Evolutionary conservation across 202 grass and related monocot genomes (phyloP), one percentile per base, ranked within the genome.

Genomic region (Carex sylvatica): DNA sequence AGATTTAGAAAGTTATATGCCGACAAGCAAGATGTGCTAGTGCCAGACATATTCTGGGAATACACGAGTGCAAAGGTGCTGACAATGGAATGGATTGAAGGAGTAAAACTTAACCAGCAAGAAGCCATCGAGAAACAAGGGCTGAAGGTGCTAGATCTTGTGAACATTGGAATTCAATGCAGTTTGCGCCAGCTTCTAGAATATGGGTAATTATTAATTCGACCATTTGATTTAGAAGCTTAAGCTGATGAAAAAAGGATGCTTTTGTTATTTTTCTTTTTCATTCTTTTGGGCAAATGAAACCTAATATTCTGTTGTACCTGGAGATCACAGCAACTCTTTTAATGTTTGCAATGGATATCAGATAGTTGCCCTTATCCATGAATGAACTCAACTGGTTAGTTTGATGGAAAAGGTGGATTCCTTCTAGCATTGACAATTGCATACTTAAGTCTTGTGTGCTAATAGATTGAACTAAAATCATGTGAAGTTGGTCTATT

Each of bases 1-100:
- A 94, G 87, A 82, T 97, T 97, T 88, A 94, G 84, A 71, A 97
- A 97, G 46, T 85, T 97, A 52, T 97, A 97, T 60, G 95, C 92
- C 35, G 95, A 97, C 88, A 97, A 97, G 69, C 83, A 97, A 87
- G 95, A 94, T 82, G 55, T 97, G 73, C 61, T 97, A 72, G 95
- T 97, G 75, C 95, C 95, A 82, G 92, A 94, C 86, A 97, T 97
- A 74, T 94, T 94, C 82, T 97, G 95, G 95, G 90, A 97, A 59
- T 97, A 97, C 71, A 97, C 95, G 58, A 94, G 95, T 84, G 83
- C 84, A 59, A 97, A 97, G 72, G 90, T 97, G 4, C 79, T 97
- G 9, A 97, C 95, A 67, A 98, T 98, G 95, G 95, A 98, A 11
- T 98, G 92, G 92, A 88, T 98, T 61, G 84, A 95, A 82, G 95